Conservation (phyloP, 306 rosid genomes). For the Dalbergia oliveri region DNA sequence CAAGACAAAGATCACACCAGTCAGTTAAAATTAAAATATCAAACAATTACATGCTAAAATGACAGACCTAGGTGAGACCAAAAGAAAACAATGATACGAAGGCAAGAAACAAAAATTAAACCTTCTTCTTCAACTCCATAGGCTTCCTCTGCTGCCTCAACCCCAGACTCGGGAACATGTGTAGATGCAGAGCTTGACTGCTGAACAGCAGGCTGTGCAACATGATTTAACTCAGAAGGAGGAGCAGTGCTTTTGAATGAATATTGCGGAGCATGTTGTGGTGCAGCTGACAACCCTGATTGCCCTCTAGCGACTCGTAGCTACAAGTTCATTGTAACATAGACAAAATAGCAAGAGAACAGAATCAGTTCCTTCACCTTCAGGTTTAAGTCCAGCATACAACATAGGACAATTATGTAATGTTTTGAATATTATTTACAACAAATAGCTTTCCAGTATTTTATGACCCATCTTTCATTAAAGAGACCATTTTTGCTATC, state of each 20-base stretch:
- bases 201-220: conserved; percentile 71
- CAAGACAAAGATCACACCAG: neutral
- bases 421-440: neutral
- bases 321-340: conserved; percentile 58
- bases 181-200: conserved; percentile 60
- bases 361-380: neutral
- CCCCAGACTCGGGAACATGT: conserved; percentile 59
- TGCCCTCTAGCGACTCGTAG: conserved; percentile 75
- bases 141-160: conserved; percentile 73
- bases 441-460: conserved; percentile 11
- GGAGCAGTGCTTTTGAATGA: conserved; percentile 58
- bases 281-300: conserved; percentile 53
- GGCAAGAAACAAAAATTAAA: conserved; percentile 47
- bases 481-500: neutral
- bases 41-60: neutral
- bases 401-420: neutral
- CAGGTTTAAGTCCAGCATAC: neutral
- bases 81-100: neutral
- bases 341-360: neutral
- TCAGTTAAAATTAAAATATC: conserved; percentile 2
- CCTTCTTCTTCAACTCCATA: conserved; percentile 85
- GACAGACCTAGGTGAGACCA: neutral
- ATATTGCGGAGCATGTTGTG: conserved; percentile 54
- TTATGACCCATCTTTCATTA: conserved; percentile 5
- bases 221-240: conserved; percentile 70